A percentile compares a stretch with the other conserved stretches of the same genome.
Evolutionary conservation across 2,329 filamentous ascomycete genomes (phyloP).

Genomic region (Periglandula ipomoeae): DNA sequence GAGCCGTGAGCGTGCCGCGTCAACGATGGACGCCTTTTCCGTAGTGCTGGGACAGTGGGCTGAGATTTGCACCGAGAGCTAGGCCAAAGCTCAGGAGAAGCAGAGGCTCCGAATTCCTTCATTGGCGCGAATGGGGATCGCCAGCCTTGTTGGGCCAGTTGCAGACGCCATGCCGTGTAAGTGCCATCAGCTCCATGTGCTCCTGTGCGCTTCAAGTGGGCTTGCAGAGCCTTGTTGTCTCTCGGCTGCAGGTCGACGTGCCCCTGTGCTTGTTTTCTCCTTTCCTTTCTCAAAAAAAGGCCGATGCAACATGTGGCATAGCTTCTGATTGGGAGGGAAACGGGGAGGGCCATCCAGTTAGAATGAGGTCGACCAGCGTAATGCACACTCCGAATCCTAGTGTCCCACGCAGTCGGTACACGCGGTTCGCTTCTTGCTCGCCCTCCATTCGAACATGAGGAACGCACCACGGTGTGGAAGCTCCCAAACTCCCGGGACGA

Average conservation of each 20-base stretch:
- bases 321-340: too few species aligned
- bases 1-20: background rate
- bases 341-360: too few species aligned
- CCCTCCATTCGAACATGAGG: background rate
- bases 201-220: background rate
- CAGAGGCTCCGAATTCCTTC: too few species aligned
- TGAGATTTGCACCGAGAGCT: too few species aligned
- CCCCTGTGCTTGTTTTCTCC: background rate
- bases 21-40: slow-evolving; percentile 4
- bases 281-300: background rate
- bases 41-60: background rate
- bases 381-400: background rate
- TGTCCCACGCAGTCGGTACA: background rate
- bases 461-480: background rate
- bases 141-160: background rate
- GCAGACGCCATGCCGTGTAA: slow-evolving; percentile 3
- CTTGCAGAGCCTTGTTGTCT: slow-evolving; percentile 1
- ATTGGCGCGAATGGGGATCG: background rate
- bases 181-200: background rate
- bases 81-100: too few species aligned
- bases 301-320: background rate
- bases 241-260: background rate
- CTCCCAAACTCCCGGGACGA: background rate
- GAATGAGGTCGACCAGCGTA: too few species aligned
- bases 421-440: background rate